These are phyloP conservation scores for Hyaloraphidium curvatum DNA, from an alignment of 192 early-diverging fungal species.

Conservation along the genomic window DNA sequence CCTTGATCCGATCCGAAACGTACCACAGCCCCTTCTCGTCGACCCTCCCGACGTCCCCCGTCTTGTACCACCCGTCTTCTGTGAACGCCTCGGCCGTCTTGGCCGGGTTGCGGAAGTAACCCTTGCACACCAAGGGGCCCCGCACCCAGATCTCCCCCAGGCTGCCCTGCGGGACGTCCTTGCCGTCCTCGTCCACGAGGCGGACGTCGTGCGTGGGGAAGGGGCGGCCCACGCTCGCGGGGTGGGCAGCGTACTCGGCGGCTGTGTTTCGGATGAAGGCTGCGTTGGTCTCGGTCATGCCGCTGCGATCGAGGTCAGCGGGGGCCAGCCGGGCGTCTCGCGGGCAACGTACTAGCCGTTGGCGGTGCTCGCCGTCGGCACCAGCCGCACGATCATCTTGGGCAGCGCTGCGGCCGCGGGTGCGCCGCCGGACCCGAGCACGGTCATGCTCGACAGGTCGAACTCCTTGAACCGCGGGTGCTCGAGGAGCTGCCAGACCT, in stretches of 20 bases:
- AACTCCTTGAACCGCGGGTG: conserved; percentile 4
- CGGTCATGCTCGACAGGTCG: too few species aligned
- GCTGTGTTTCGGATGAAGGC: neutral
- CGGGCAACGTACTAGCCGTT: too few species aligned
- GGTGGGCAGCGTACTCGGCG: neutral
- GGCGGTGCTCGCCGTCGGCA: neutral
- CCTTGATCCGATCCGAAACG: conserved; percentile 7
- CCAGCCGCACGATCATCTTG: too few species aligned
- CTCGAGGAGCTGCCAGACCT: conserved; percentile 5
- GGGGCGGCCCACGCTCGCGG: neutral
- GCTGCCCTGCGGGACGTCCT: too few species aligned
- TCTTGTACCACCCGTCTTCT: conserved; percentile 34
- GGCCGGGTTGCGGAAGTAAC: conserved; percentile 28
- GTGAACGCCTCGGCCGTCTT: conserved; percentile 24
- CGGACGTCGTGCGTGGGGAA: neutral
- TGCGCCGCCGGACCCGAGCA: too few species aligned
- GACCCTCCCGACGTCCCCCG: conserved; percentile 22
- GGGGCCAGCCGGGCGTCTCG: too few species aligned
- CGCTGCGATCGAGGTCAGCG: too few species aligned
- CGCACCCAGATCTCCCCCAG: conserved; percentile 12
- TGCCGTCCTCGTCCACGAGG: neutral
- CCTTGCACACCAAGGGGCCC: conserved; percentile 30
- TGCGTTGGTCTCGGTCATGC: conserved; percentile 8
- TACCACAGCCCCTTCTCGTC: conserved; percentile 15
- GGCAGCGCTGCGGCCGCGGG: too few species aligned